Evolutionary conservation across 257 asterid genomes (phyloP), one percentile per base, ranked within the genome.

Genomic region (Salvia rosmarinus): DNA sequence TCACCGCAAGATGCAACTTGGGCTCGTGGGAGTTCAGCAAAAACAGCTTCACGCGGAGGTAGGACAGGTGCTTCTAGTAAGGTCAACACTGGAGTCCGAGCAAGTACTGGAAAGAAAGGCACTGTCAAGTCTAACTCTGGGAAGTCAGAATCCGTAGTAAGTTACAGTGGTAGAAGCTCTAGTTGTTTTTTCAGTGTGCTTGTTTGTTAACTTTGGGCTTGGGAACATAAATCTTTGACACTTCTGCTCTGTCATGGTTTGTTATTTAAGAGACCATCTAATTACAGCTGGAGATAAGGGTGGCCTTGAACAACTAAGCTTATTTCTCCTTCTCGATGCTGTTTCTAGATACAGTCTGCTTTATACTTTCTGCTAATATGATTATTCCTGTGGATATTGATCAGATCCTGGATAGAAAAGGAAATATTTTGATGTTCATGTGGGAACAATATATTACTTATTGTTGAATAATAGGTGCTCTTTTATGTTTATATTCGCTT

Each of bases 1-100:
- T 88, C 97, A 35, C 85, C 98, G 21, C 96, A 89, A 59, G 98
- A 95, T 73, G 96, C 86, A 67, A 70, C 89, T 68, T 95, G 95
- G 96, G 89, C 90, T 67, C 99, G 99, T 67, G 96, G 96, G 69
- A 81, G 88, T 71, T 34, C 92, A 44, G 60, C 96, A 30, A 88
- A 77, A 76, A 39, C 96, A 16, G 23, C 90, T 58, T 78, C 81
- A 13, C 98, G 99, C 47, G 99, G 99, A 64, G 98, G 87, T 64
- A 91, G 78, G 82, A 73, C 96, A 20, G 84, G 85, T 80, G 95
- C 72, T 28, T 35, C 98, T 70, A 84, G 85, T 81, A 95, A 83
- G 86, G 82, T 78, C 77, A 82, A 67, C 70, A 37, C 91, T 19
- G 98, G 92, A 73, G 85, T 78, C 73, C 87, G 98, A 70, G 73